Evolutionary conservation across 176 grass and related monocot genomes (phyloP).

Genomic region (Avena eriantha): DNA sequence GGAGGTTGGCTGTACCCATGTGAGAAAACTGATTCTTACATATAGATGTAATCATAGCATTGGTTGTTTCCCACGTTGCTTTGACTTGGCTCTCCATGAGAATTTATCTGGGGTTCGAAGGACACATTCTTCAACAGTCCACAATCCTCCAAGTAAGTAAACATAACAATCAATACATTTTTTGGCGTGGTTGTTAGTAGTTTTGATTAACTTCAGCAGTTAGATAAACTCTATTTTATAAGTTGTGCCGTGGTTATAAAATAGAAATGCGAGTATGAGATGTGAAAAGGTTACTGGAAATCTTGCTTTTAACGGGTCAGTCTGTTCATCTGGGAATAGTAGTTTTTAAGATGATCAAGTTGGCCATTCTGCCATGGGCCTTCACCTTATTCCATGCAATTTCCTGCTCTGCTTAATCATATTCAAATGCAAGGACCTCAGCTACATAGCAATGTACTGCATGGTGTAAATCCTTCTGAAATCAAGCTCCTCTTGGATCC

Average conservation of each 20-base stretch:
- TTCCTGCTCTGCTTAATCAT: constrained; percentile 42
- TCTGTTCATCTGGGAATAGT: constrained; percentile 35
- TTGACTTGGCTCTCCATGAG: too few species aligned
- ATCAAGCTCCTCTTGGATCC: constrained; percentile 44
- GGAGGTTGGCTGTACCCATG: too few species aligned
- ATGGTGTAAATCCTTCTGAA: constrained; percentile 44
- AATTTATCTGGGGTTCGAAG: too few species aligned
- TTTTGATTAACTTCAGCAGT: neutral
- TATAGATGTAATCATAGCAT: too few species aligned
- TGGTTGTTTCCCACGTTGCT: too few species aligned
- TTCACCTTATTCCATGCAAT: constrained; percentile 54
- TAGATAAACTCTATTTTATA: constrained; percentile 14
- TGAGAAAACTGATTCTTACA: too few species aligned
- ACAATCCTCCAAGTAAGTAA: too few species aligned
- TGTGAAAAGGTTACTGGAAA: constrained; percentile 33
- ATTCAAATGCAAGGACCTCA: constrained; percentile 45
- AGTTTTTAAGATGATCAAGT: constrained; percentile 11
- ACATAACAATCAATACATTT: too few species aligned
- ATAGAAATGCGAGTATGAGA: constrained; percentile 30
- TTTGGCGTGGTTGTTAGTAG: too few species aligned
- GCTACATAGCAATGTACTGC: constrained; percentile 47
- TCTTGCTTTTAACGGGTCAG: constrained; percentile 42
- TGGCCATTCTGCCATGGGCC: constrained; percentile 37
- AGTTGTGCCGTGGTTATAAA: neutral
- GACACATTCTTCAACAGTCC: too few species aligned